Evolutionary conservation across 2,329 filamentous ascomycete species (phyloP).

Genomic region (Aplosporella prunicola): DNA sequence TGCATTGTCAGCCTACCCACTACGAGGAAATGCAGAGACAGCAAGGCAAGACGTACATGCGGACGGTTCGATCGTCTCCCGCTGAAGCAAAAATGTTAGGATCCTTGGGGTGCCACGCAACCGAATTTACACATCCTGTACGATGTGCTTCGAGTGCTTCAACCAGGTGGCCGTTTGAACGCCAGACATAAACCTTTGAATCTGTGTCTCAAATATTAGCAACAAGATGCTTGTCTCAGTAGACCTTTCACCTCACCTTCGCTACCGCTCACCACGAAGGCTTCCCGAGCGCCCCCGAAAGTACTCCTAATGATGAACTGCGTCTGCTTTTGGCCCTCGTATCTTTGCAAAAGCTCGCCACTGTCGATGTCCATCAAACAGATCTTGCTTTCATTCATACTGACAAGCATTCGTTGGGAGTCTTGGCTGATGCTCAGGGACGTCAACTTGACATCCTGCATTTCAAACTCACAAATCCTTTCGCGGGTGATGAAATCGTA

Average conservation of each 20-base stretch:
- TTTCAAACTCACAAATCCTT: conserved; percentile 63
- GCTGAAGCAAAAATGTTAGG: conserved; percentile 81
- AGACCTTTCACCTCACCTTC: conserved; percentile 56
- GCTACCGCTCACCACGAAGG: conserved; percentile 84
- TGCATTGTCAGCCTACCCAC: too few relatives aligned
- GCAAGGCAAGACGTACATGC: conserved; percentile 66
- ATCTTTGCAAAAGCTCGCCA: conserved; percentile 62
- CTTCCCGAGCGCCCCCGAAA: conserved; percentile 86
- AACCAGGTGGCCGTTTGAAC: conserved; percentile 69
- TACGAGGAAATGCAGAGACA: too few relatives aligned
- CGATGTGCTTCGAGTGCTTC: conserved; percentile 68
- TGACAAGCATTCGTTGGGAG: conserved; percentile 72
- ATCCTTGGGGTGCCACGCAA: conserved; percentile 79
- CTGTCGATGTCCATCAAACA: conserved; percentile 69
- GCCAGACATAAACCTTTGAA: conserved; percentile 75
- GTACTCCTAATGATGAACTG: conserved; percentile 70
- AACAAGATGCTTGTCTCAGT: conserved; percentile 2
- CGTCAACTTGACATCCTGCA: conserved; percentile 61
- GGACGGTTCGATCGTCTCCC: conserved; percentile 76
- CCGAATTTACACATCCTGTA: conserved; percentile 70
- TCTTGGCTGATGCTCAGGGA: conserved; percentile 75
- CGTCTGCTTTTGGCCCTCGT: conserved; percentile 64
- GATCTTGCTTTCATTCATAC: conserved; percentile 67
- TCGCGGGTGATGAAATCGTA: conserved; percentile 71
- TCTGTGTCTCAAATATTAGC: conserved; percentile 45